Base-by-base conservation (phyloP, 2,329 filamentous ascomycete genomes). In the Neopestalotiopsis sp. region DNA sequence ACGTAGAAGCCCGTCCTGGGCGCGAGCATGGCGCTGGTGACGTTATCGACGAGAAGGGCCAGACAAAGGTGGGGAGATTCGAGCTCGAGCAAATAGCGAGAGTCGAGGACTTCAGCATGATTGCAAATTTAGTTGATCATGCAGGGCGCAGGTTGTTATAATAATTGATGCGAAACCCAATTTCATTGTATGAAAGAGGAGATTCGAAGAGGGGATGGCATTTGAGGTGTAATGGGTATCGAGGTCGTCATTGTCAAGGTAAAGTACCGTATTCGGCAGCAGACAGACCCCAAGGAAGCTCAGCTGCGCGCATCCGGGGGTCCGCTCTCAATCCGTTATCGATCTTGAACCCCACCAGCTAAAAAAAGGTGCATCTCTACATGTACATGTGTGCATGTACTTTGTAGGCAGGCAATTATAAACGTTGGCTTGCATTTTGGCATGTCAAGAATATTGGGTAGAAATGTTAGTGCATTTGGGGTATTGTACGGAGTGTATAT, bases 101-200 rank as follows among this genome's bases (percentile, higher is more conserved):
- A 12, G 76, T 68, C 12, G 78, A 72, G 66, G 77, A 78, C 63
- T 74, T 77, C 67, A 77, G 66, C 63, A 74, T 69, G 76, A 78
- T 78, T 63, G 60, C 76, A 70, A 72, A 69, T 40, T 60, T 56
- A 17, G 59, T 49, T 28, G 38, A 34, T 45, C 45, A 52, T 52
- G 45, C 45, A 52, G 45, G 45, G 45, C n/a, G 7, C 45, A 52
- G n/a, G 9, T 17, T 52, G 45, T 20, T 28, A 9, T 9, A n/a
- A 52, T 14, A 24, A 9, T 52, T 7, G 45, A 52, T 52, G 17
- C 45, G n/a, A 52, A 52, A 24, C 20, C 9, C 6, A 20, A 52
- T 17, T 24, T 52, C 45, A n/a, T 52, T 59, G 9, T 59, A 30
- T 17, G 14, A 34, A 17, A 30, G n/a, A 34, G 3, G 4, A 6